Evolutionary conservation across 371 early-diverging fungal species (phyloP).

Genomic region (Lichtheimia corymbifera): DNA sequence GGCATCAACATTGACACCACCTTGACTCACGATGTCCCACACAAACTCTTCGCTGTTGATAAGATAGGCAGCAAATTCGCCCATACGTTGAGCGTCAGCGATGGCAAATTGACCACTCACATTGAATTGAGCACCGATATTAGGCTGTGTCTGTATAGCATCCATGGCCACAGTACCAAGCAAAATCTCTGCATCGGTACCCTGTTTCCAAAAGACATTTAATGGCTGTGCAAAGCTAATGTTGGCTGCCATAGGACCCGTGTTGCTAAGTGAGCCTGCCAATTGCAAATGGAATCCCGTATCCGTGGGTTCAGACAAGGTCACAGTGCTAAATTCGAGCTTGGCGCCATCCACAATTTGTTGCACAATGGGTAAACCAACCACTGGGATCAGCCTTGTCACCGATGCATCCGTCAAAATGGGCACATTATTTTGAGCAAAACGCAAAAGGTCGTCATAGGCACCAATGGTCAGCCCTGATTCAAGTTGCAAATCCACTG

Average conservation of each 20-base stretch:
- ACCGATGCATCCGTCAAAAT: conserved; percentile 44
- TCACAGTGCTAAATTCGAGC: conserved; percentile 49
- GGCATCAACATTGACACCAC: conserved; percentile 54
- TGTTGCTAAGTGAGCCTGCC: conserved; percentile 50
- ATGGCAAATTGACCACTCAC: conserved; percentile 52
- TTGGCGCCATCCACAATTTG: conserved; percentile 46
- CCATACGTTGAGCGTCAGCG: conserved; percentile 42
- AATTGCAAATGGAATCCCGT: conserved; percentile 48
- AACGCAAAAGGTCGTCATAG: conserved; percentile 42
- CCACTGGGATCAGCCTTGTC: conserved; percentile 48
- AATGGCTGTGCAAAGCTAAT: conserved; percentile 57
- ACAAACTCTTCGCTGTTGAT: conserved; percentile 57
- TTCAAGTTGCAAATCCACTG: conserved; percentile 50
- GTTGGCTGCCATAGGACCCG: conserved; percentile 59
- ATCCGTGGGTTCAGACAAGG: conserved; percentile 51
- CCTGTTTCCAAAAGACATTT: conserved; percentile 51
- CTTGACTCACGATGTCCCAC: conserved; percentile 56
- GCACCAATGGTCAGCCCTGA: conserved; percentile 53
- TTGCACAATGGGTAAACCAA: conserved; percentile 57
- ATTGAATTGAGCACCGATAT: conserved; percentile 52
- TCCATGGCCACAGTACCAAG: conserved; percentile 57
- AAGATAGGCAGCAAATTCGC: conserved; percentile 54
- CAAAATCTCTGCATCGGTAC: conserved; percentile 15
- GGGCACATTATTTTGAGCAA: conserved; percentile 53
- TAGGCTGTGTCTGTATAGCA: conserved; percentile 40